Evolutionary conservation across 2,329 filamentous ascomycete genomes (phyloP).

Genomic region (Ilyonectria sp.): DNA sequence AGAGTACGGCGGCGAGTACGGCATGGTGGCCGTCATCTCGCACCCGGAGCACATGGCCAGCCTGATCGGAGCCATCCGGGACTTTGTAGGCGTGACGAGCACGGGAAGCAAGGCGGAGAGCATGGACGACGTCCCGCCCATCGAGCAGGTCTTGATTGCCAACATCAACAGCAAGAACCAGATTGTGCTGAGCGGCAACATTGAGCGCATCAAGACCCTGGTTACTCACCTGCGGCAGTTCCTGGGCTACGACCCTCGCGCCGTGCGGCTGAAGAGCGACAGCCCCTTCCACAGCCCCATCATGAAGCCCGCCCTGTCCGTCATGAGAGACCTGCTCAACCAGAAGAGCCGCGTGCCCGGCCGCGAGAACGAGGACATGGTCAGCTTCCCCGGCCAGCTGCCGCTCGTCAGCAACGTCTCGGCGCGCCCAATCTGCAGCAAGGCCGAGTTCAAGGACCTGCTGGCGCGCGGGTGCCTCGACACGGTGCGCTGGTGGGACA

Average conservation of each 20-base stretch:
- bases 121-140: constrained; percentile 77
- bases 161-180: constrained; percentile 98
- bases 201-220: constrained; percentile 85
- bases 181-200: constrained; percentile 91
- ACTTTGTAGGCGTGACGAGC: constrained; percentile 81
- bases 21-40: constrained; percentile 94
- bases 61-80: constrained; percentile 81
- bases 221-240: constrained; percentile 91
- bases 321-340: constrained; percentile 79
- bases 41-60: constrained; percentile 82
- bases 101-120: constrained; percentile 58
- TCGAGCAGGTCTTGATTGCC: constrained; percentile 90
- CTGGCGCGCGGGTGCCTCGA: constrained; percentile 88
- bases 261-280: constrained; percentile 88
- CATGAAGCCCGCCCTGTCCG: constrained; percentile 86
- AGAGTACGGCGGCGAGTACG: constrained; percentile 84
- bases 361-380: constrained; percentile 71
- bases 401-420: constrained; percentile 91
- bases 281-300: constrained; percentile 93
- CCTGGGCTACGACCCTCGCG: constrained; percentile 90
- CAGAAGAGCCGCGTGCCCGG: constrained; percentile 69
- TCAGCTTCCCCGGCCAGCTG: constrained; percentile 82
- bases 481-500: constrained; percentile 95
- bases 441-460: constrained; percentile 82
- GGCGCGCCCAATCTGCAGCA: constrained; percentile 81